Percentiles rank a stretch among this genome's conserved stretches.
Evolutionary conservation across 164 flowering plant genomes (phyloP).

Genomic region (Chimonanthus salicifolius): DNA sequence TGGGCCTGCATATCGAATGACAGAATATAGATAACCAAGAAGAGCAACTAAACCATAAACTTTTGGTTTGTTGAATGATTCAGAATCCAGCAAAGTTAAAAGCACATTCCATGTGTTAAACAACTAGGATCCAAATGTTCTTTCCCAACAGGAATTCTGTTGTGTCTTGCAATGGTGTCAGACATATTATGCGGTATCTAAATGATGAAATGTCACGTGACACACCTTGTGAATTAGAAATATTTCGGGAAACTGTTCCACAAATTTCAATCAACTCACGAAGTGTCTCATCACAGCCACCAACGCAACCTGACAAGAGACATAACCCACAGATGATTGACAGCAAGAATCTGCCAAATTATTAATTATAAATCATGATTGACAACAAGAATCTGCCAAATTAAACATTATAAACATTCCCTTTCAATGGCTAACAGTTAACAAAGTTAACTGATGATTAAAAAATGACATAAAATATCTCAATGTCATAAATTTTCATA

Average conservation of each 20-base stretch:
- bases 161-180: neutral
- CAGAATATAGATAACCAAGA: too few species aligned
- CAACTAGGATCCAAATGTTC: neutral
- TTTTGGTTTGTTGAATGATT: neutral
- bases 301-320: constrained; percentile 68
- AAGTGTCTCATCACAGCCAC: constrained; percentile 87
- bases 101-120: neutral
- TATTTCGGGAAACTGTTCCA: constrained; percentile 85
- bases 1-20: too few species aligned
- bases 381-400: too few species aligned
- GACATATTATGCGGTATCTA: neutral
- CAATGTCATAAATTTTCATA: too few species aligned
- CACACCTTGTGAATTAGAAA: constrained; percentile 45
- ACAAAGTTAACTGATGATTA: too few species aligned
- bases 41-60: too few species aligned
- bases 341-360: neutral
- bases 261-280: constrained; percentile 77
- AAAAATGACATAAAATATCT: too few species aligned
- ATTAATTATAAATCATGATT: too few species aligned
- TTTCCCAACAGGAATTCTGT: neutral
- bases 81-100: neutral
- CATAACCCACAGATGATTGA: neutral
- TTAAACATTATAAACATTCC: too few species aligned
- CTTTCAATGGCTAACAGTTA: too few species aligned
- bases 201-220: neutral